A percentile compares a stretch with the other conserved stretches of the same genome.
Evolutionary conservation across 2,329 filamentous ascomycete species (phyloP).

Genomic region (Neobulgaria alba): DNA sequence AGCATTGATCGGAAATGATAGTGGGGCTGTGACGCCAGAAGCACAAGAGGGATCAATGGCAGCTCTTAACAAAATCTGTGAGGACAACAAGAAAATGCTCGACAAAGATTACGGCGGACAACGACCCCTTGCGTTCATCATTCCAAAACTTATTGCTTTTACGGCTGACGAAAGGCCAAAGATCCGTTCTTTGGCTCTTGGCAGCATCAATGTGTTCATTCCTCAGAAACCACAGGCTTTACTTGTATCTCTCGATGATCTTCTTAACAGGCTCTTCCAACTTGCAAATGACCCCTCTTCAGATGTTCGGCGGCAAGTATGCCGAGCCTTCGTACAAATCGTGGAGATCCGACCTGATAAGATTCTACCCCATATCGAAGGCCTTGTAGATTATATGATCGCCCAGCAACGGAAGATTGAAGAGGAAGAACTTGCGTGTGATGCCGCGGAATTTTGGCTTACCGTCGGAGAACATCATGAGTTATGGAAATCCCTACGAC

Average conservation of each 20-base stretch:
- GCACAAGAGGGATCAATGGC: constrained; percentile 91
- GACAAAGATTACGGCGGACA: constrained; percentile 85
- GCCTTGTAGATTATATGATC: constrained; percentile 88
- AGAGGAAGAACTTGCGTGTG: constrained; percentile 83
- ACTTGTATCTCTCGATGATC: constrained; percentile 67
- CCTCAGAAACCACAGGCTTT: constrained; percentile 76
- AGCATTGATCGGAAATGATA: constrained; percentile 64
- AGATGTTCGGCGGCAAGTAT: constrained; percentile 87
- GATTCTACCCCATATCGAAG: constrained; percentile 77
- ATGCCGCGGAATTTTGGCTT: constrained; percentile 97
- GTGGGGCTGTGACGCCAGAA: constrained; percentile 57
- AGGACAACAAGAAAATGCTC: constrained; percentile 82
- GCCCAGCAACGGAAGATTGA: constrained; percentile 73
- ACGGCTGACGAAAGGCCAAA: constrained; percentile 68
- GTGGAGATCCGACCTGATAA: constrained; percentile 88
- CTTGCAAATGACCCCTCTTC: constrained; percentile 68
- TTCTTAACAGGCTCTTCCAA: constrained; percentile 75
- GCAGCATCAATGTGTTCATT: constrained; percentile 86
- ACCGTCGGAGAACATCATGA: constrained; percentile 82
- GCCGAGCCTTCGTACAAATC: constrained; percentile 83
- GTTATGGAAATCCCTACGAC: constrained; percentile 66
- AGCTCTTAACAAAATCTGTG: constrained; percentile 89
- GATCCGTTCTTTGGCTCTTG: constrained; percentile 72
- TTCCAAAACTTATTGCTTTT: constrained; percentile 85
- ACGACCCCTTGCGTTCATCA: constrained; percentile 76